phyloP scores from a whole-genome alignment of 345 rosid species.

The Gossypium longicalyx region DNA sequence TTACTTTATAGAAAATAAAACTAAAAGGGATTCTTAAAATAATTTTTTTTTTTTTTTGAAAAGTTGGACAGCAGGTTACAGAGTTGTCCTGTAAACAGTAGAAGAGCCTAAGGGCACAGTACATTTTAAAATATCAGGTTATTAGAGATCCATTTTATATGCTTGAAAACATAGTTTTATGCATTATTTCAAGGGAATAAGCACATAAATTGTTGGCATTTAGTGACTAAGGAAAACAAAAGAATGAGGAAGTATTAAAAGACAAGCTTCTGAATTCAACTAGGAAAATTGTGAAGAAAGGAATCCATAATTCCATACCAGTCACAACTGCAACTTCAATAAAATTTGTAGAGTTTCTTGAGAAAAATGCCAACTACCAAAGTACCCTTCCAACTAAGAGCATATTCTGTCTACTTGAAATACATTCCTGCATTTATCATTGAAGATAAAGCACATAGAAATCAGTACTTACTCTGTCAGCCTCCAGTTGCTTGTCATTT shows the following conservation, averaged over 20 bases:
- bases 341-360: not conserved
- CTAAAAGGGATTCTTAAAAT: not conserved
- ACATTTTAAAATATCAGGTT: not conserved
- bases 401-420: not conserved
- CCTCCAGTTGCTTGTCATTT: slow-evolving; percentile 18
- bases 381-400: not conserved
- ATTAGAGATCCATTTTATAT: not conserved
- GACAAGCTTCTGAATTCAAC: not conserved
- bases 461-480: slow-evolving; percentile 11
- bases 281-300: not conserved
- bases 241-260: not conserved
- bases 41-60: not conserved
- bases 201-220: not conserved
- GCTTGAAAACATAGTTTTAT: not conserved
- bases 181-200: not conserved
- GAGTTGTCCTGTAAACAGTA: not conserved
- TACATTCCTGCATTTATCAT: slow-evolving; percentile 7
- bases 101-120: not conserved
- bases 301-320: not conserved
- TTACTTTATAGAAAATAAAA: not conserved
- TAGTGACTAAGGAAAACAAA: not conserved
- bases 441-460: not conserved
- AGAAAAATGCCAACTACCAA: not conserved
- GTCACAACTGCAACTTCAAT: not conserved
- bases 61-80: not conserved